Conservation (phyloP, 106 monocot species). For the Ottelia alismoides region DNA sequence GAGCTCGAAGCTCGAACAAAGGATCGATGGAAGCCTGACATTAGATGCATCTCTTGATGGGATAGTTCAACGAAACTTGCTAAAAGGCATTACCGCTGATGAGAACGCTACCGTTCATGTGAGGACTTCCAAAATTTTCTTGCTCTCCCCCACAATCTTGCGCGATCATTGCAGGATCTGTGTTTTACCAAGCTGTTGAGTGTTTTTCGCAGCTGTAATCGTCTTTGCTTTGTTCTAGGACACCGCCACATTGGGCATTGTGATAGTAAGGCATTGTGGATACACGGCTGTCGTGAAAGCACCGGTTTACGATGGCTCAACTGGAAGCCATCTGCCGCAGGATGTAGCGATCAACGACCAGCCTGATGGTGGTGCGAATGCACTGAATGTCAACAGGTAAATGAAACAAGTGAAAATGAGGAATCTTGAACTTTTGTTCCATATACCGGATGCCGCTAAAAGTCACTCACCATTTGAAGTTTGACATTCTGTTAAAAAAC, state of each 20-base stretch:
- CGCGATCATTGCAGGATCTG: no score
- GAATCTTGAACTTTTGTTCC: no score
- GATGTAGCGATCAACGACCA: conserved; percentile 52
- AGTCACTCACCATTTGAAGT: no score
- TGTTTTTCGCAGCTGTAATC: no score
- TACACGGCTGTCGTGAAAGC: conserved; percentile 72
- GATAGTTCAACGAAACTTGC: conserved; percentile 55
- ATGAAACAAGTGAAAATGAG: no score
- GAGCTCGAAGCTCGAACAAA: conserved; percentile 48
- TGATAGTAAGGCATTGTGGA: conserved; percentile 75
- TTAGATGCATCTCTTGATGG: conserved; percentile 26
- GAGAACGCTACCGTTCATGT: conserved; percentile 62
- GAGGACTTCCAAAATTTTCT: no score
- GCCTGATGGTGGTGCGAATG: conserved; percentile 83
- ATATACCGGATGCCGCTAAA: no score
- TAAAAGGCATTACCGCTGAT: conserved; percentile 86
- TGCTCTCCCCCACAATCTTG: no score
- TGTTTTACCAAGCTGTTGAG: no score
- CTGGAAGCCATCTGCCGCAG: conserved; percentile 1
- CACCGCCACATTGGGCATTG: conserved; percentile 46
- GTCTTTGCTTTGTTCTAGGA: no score
- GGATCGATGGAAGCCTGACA: conserved; percentile 43
- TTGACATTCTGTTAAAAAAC: no score
- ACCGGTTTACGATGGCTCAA: conserved; percentile 12
- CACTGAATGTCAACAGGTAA: conserved; percentile 91